Base-by-base conservation (phyloP, 768 basidiomycete species). In the Mycena polygramma region DNA sequence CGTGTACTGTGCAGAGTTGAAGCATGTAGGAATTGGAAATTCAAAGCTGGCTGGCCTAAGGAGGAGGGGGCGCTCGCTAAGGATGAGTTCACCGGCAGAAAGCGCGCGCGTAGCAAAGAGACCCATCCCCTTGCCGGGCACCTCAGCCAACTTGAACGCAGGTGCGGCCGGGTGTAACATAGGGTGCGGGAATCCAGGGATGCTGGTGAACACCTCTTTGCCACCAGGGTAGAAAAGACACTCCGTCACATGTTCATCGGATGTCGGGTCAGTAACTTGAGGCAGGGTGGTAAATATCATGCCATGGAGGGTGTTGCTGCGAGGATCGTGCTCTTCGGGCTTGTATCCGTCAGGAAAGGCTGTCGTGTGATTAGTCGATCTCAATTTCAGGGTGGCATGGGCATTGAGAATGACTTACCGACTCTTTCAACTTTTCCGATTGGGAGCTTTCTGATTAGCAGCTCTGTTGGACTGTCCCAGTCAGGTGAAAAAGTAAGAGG, bases 11-110 rank as follows among this genome's bases (percentile, higher is more conserved):
- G 48, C 52, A n/a, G 3, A 36, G 30, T 22, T 54, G 35, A 60
- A 54, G 17, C 26, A 2, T 9, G 17, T 7, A 7, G 53, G 22
- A 11, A 35, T n/a, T 41, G 35, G 49, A 8, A 1, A 26, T 4
- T 35, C 13, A 11, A 43, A 53, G 14, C 14, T 20, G 57, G 59
- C 35, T 48, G 63, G 8, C 77, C 62, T 46, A 14, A 84, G 69
- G 11, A 85, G 69, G 39, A 83, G 71, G 0, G 82, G 80, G 5
- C 83, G 80, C 51, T 84, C 83, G 30, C 75, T 74, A 35, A 83
- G 67, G 54, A 85, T 79, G 19, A 82, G 68, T 15, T 81, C 81
- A 55, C 79, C 80, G 7, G 59, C 55, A 20, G 73, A 69, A 58
- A 83, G 73, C 22, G 75, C 64, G 26, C 68, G 59, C 39, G 76